Percentiles rank a stretch among this genome's conserved stretches.
These are phyloP conservation scores for Candida dajiaensis DNA, from an alignment of 805 yeast species.

Conservation along the genomic window DNA sequence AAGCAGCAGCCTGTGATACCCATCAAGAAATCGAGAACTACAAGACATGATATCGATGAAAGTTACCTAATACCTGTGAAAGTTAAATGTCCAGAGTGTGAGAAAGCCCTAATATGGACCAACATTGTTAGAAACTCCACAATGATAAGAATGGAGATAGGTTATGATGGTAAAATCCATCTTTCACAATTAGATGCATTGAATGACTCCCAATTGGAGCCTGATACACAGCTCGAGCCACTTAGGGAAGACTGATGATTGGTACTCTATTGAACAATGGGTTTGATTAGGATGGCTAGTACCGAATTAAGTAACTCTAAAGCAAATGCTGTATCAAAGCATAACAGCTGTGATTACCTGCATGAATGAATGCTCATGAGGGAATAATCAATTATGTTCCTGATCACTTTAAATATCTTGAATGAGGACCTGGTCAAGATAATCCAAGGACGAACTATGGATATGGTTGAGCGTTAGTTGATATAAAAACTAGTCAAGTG, in stretches of 20 bases:
- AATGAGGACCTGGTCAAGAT: too few relatives aligned
- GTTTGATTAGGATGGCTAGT: too few relatives aligned
- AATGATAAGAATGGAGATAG: constrained; percentile 6
- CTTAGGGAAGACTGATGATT: neutral
- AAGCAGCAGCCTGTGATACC: neutral
- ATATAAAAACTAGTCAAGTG: too few relatives aligned
- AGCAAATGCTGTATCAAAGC: too few relatives aligned
- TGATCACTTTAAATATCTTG: too few relatives aligned
- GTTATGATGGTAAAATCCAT: constrained; percentile 5
- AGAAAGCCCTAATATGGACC: constrained; percentile 24
- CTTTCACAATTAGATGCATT: neutral
- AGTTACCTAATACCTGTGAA: constrained; percentile 23
- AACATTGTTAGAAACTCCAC: constrained; percentile 23
- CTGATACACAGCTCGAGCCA: neutral
- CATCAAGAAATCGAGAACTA: neutral
- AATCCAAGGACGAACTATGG: too few relatives aligned
- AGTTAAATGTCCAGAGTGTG: constrained; percentile 27
- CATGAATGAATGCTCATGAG: too few relatives aligned
- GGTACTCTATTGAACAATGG: neutral
- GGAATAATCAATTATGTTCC: too few relatives aligned
- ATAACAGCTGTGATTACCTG: too few relatives aligned
- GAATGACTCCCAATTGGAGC: neutral
- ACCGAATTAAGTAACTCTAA: too few relatives aligned
- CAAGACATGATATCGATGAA: constrained; percentile 1
- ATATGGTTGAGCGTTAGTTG: too few relatives aligned